phyloP scores from a whole-genome alignment of 164 flowering plant genomes.

The Echeveria elegans region DNA sequence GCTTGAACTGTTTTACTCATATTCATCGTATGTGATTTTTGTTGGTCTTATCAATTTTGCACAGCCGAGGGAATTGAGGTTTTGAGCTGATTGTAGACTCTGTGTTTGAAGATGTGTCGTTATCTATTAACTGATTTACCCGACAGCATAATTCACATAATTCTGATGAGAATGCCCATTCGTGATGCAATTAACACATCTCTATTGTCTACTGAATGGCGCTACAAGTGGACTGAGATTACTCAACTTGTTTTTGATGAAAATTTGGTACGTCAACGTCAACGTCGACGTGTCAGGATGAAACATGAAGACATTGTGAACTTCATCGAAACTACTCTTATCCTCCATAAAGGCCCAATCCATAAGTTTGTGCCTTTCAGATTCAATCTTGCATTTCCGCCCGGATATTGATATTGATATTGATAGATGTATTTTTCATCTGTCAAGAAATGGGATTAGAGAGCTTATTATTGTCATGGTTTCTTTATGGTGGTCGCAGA shows the following conservation, averaged over 20 bases:
- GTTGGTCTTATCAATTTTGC: no score
- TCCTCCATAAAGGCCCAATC: constrained; percentile 64
- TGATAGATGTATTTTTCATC: constrained; percentile 61
- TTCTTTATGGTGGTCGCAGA: constrained; percentile 40
- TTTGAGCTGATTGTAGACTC: no score
- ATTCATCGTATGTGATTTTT: no score
- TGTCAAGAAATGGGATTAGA: constrained; percentile 42
- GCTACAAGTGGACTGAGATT: constrained; percentile 51
- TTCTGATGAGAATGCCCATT: constrained; percentile 44
- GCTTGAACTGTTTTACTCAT: no score
- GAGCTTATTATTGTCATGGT: constrained; percentile 46
- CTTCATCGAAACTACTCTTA: constrained; percentile 33
- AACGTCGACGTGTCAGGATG: no score
- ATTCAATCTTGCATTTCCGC: constrained; percentile 22
- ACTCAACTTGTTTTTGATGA: constrained; percentile 46
- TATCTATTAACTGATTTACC: constrained; percentile 58
- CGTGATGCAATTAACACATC: constrained; percentile 65
- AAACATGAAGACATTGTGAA: constrained; percentile 16
- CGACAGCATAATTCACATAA: constrained; percentile 45
- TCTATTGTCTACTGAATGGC: constrained; percentile 53
- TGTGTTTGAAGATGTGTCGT: not conserved
- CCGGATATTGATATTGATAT: no score
- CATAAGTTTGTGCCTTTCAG: constrained; percentile 49
- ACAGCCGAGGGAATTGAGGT: no score
- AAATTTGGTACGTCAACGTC: no score